Conservation (phyloP, 129 eudicot species). For the Pulicaria dysenterica region DNA sequence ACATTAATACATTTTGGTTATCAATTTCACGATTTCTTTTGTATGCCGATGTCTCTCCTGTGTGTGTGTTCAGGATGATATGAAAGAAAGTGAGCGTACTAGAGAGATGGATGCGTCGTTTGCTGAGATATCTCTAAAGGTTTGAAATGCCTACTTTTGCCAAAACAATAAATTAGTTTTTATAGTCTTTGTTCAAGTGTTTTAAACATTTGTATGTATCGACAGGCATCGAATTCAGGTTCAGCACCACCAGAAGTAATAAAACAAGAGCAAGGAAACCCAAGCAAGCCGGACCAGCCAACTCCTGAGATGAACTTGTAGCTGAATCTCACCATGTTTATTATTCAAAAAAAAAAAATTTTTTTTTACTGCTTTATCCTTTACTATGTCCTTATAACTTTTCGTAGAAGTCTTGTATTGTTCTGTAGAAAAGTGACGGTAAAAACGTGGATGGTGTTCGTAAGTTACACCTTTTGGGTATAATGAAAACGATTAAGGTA, state of each 20-base stretch:
- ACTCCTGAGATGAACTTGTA: conserved; percentile 42
- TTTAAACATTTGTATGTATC: conserved; percentile 15
- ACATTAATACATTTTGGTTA: neutral
- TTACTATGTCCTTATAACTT: neutral
- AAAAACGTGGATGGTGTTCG: neutral
- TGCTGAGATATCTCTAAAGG: conserved; percentile 55
- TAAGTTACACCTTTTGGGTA: conserved; percentile 11
- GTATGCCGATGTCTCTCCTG: neutral
- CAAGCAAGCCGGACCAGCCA: conserved; percentile 49
- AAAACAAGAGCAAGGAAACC: conserved; percentile 56
- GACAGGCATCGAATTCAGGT: conserved; percentile 49
- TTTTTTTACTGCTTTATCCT: no score
- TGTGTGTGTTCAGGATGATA: conserved; percentile 40
- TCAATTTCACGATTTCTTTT: neutral
- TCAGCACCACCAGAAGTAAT: conserved; percentile 37
- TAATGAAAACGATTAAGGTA: neutral
- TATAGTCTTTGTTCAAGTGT: neutral
- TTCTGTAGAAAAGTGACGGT: no score
- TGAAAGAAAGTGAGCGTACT: conserved; percentile 38
- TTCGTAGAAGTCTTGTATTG: neutral
- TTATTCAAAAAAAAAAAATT: neutral
- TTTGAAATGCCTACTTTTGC: conserved; percentile 3
- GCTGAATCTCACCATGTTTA: neutral
- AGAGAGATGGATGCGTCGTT: conserved; percentile 51
- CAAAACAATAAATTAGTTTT: neutral